Base-by-base conservation (phyloP, 129 eudicot species). In the Artemisia tridentata region DNA sequence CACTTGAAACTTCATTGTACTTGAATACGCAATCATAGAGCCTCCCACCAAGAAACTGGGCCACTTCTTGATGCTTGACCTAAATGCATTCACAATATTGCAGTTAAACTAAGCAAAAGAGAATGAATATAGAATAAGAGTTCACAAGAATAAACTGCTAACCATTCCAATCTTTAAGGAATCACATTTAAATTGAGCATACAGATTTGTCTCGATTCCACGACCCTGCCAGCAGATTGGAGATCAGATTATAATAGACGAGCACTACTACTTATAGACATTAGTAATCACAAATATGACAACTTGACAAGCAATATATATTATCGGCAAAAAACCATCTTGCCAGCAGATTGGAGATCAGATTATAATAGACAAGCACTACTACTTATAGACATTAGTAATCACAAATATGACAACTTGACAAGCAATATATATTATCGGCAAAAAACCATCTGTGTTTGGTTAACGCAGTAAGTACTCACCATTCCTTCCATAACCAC, bases 61-160 rank as follows among this genome's bases (percentile, higher is more conserved):
- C 97, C 73, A 95, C 99, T 81, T 95, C 97, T 41, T 48, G 95
- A 70, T 95, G 99, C 87, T 95, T 95, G 68, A 95, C 99, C 99
- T 95, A n/a, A 12, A 38, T 8, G 47, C 15, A 19, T 67, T 34
- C 16, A 67, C 7, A 18, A 25, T 5, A 56, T 56, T 27, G 20
- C 47, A 29, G 5, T 75, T 21, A 4, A 64, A 14, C 11, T 51
- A 31, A n/a, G 75, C 65, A 52, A 43, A 54, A 55, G 31, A 47
- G 48, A 54, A n/a, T 41, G 15, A 12, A 49, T 38, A 17, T 11
- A 10, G 15, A 38, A 63, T 16, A 5, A 17, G n/a, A 63, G 8
- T 63, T 41, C 9, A 63, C 3, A 13, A 59, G 17, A 45, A 63
- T 1, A 29, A 57, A 73, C 17, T 43, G 34, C 85, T 77, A 80